Conservation (phyloP, 2,329 filamentous ascomycete species). For the Paramyrothecium roridum region DNA sequence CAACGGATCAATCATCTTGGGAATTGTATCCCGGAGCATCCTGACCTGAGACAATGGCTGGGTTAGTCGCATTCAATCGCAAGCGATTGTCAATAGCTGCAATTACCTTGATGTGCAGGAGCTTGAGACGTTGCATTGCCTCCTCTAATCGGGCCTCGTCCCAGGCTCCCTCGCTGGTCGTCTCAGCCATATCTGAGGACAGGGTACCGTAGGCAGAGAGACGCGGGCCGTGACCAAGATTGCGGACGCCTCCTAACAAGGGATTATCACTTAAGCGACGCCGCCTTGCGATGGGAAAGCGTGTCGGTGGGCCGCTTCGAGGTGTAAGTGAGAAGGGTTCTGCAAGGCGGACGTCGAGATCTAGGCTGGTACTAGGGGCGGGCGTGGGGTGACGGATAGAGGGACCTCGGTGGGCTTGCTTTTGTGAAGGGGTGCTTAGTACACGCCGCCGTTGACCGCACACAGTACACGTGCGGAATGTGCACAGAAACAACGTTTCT, state of each 20-base stretch:
- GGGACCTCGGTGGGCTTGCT: background rate
- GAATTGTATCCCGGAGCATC: conserved; percentile 31
- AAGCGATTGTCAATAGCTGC: background rate
- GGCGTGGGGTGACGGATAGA: background rate
- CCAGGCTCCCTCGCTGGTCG: conserved; percentile 27
- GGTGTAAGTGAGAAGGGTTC: background rate
- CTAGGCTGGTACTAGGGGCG: background rate
- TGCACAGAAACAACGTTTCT: background rate
- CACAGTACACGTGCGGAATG: background rate
- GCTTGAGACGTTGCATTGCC: conserved; percentile 47
- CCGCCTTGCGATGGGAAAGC: background rate
- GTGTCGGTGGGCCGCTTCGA: background rate
- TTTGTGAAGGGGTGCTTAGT: background rate
- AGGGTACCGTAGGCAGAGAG: background rate
- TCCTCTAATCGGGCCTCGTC: conserved; percentile 49
- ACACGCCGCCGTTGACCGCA: background rate
- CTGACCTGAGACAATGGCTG: conserved; percentile 20
- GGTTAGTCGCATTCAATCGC: background rate
- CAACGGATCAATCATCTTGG: conserved; percentile 43
- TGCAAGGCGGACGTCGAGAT: background rate
- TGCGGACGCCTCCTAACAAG: background rate
- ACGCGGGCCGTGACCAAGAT: background rate
- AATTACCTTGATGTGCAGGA: conserved; percentile 52
- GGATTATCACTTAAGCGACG: background rate
- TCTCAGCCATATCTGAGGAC: conserved; percentile 14